Evolutionary conservation across 805 yeast genomes (phyloP).

Genomic region (Starmerella lactis-condensi): DNA sequence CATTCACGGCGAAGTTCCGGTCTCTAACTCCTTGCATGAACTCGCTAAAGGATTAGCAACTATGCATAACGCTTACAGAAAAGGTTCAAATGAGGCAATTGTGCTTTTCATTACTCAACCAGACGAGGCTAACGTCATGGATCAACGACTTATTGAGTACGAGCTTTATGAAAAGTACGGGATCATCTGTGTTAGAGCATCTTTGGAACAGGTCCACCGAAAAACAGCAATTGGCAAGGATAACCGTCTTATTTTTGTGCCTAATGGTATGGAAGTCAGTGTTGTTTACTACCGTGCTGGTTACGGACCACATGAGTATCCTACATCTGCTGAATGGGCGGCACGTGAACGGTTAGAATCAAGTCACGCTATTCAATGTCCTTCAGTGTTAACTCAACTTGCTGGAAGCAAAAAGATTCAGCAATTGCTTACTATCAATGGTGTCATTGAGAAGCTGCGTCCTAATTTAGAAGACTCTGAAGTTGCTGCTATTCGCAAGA

Average conservation of each 20-base stretch:
- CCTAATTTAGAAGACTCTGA: slow-evolving; percentile 19
- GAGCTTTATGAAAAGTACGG: slow-evolving; percentile 38
- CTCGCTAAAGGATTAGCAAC: slow-evolving; percentile 53
- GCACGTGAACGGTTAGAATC: slow-evolving; percentile 56
- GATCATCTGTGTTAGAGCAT: slow-evolving; percentile 45
- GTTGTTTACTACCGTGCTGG: slow-evolving; percentile 85
- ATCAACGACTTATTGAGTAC: slow-evolving; percentile 73
- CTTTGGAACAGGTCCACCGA: slow-evolving; percentile 39
- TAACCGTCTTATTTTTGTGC: slow-evolving; percentile 31
- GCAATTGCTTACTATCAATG: slow-evolving; percentile 54
- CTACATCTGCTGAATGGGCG: slow-evolving; percentile 50
- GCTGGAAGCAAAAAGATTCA: slow-evolving; percentile 90
- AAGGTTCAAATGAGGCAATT: slow-evolving; percentile 17
- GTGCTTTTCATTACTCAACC: slow-evolving; percentile 70
- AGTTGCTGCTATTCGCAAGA: slow-evolving; percentile 25
- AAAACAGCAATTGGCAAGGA: slow-evolving; percentile 25
- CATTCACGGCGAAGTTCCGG: slow-evolving; percentile 33
- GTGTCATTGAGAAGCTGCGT: slow-evolving; percentile 32
- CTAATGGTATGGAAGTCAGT: slow-evolving; percentile 52
- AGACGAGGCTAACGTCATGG: slow-evolving; percentile 73
- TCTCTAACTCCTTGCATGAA: slow-evolving; percentile 42
- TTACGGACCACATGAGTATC: slow-evolving; percentile 69
- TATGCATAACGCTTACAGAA: slow-evolving; percentile 39
- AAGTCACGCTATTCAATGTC: slow-evolving; percentile 74
- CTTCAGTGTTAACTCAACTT: slow-evolving; percentile 71